phyloP scores from a whole-genome alignment of 371 early-diverging fungal genomes.

The Chytridium lagenaria region DNA sequence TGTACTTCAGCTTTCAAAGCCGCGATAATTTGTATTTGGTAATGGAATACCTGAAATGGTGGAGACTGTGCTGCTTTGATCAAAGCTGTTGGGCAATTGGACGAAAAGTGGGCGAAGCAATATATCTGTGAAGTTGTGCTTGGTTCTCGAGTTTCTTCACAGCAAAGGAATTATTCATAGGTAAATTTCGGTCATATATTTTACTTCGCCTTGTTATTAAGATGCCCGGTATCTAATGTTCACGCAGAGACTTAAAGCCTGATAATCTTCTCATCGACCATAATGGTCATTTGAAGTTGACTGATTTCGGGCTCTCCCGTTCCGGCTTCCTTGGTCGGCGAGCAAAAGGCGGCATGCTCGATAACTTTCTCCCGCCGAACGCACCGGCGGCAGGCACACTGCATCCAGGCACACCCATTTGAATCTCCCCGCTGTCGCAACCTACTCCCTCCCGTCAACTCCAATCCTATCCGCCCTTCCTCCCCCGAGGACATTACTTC shows the following conservation, averaged over 20 bases:
- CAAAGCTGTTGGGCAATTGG: conserved; percentile 82
- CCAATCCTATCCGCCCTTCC: conserved; percentile 6
- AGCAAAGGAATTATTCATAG: conserved; percentile 81
- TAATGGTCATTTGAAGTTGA: conserved; percentile 90
- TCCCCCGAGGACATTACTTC: conserved; percentile 50
- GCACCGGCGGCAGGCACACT: background rate
- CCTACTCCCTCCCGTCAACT: conserved; percentile 12
- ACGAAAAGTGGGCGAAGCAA: conserved; percentile 90
- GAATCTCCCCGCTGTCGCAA: background rate
- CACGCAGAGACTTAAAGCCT: conserved; percentile 80
- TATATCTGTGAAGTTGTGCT: conserved; percentile 94
- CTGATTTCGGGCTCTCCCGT: conserved; percentile 93
- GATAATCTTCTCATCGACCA: conserved; percentile 91
- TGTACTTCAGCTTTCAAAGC: conserved; percentile 93
- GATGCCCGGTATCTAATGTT: conserved; percentile 14
- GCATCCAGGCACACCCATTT: background rate
- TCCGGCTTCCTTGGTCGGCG: conserved; percentile 85
- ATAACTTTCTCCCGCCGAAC: conserved; percentile 24
- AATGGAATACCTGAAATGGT: conserved; percentile 95
- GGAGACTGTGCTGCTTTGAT: conserved; percentile 94
- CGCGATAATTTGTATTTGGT: conserved; percentile 91
- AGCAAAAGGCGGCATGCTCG: conserved; percentile 58
- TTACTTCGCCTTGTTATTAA: conserved; percentile 21
- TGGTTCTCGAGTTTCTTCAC: conserved; percentile 93
- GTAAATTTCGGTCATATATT: conserved; percentile 49